Evolutionary conservation across 2,329 filamentous ascomycete genomes (phyloP), one percentile per base, ranked within the genome.

Genomic region (Aspergillus melleus): DNA sequence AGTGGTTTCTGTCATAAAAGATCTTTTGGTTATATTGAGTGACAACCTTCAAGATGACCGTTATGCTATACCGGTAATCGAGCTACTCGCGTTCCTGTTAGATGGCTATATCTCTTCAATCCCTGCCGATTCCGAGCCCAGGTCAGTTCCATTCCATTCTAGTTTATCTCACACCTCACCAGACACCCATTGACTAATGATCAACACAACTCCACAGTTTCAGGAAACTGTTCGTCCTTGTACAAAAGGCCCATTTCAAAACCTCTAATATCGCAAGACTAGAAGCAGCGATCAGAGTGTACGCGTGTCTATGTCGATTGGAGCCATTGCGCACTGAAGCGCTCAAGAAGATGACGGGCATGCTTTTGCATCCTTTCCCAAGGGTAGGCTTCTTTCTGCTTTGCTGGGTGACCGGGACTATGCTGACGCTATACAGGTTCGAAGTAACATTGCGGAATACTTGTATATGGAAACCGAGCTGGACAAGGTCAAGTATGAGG

Each of bases 341-440:
- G 3, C 75, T 87, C 56, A 87, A 84, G 71, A 90, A 92, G 72
- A 78, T 97, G 46, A 84, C 84, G 0, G 86, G 84, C 22, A 85
- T 96, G 80, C 79, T 96, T 63, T 76, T 86, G 59, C 94, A 96
- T 78, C 91, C 91, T 0, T 96, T 91, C 81, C 92, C 93, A 6
- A 85, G 85, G 68, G 87, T 96, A 66, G 24, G 24, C 24, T 24
- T 22, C 22, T 22, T 22, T 22, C 22, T 24, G 24, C 4, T 24
- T 24, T 24, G 24, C 24, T 4, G 24, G 24, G 4, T 24, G 24
- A 24, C 4, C 4, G 24, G 24, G 24, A 24, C 24, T 1, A 24
- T 6, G 24, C 36, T 66, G 52, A 66, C 36, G 3, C 42, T 2
- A 32, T 52, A 44, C 58, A 79, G 77, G 67, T 79, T 55, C 76